Evolutionary conservation across 495 filamentous ascomycete species (phyloP), one percentile per base, ranked within the genome.

Genomic region (Copromyces sp.): DNA sequence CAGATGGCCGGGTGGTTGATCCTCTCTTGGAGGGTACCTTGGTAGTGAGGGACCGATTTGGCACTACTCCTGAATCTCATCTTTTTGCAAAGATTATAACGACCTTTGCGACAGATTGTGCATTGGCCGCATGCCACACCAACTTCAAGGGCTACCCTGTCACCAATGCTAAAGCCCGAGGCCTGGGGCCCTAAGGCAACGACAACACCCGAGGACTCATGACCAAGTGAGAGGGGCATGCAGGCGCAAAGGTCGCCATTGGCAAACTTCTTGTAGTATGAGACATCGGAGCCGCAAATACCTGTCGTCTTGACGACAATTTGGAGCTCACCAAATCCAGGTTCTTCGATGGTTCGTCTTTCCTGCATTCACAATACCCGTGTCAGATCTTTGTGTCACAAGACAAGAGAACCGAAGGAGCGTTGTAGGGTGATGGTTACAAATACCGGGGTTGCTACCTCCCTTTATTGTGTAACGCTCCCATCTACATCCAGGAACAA

Each of bases 81-180:
- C 32, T 84, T 84, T 71, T 90, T 88, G 84, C 94, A 98, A 69
- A 98, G 90, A 78, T 97, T 98, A 81, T 98, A 97, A 74, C 93
- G 84, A 61, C 92, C 92, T 73, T 90, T 86, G 53, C 85, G 85
- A 82, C 94, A 97, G 68, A 90, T 88, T 20, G 83, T 82, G 79
- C 94, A 97, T 76, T 89, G 84, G 17, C 87, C 89, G 75, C 94
- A 97, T 16, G 94, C 92, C 8, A 95, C 82, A 16, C 93, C 93
- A 73, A 95, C 93, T 84, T 97, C 93, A 6, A 97, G 85, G 2
- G 93, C 93, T 24, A 96, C 93, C n/a, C 93, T 89, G 77, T 96
- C 93, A 29, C 93, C 94, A 79, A 87, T 71, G 45, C 72, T 83
- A 81, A 86, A 86, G 72, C 84, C 83, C 41, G 74, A 77, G 65